Evolutionary conservation across 2,329 filamentous ascomycete genomes (phyloP).

Genomic region (Scedosporium apiospermum): DNA sequence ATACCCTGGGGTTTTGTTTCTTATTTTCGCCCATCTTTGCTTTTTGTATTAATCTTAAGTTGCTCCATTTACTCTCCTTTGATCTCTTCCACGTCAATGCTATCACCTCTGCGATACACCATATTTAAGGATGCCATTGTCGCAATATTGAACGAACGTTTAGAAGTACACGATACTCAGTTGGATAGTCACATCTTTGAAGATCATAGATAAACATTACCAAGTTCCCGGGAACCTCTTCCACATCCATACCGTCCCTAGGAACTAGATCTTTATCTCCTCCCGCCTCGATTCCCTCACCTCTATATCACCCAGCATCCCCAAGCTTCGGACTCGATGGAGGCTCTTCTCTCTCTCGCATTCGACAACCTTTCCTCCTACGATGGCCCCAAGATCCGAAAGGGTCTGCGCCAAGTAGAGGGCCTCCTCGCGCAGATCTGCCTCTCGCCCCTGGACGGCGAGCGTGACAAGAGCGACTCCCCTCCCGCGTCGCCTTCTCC

Average conservation of each 20-base stretch:
- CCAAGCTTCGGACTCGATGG: conserved; percentile 49
- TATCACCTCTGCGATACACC: background rate
- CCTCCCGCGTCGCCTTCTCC: conserved; percentile 16
- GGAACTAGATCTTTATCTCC: background rate
- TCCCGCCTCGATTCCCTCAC: background rate
- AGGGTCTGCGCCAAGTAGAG: conserved; percentile 89
- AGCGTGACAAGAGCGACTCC: conserved; percentile 24
- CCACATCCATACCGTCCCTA: too few species aligned
- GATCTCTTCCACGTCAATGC: background rate
- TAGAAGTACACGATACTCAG: too few species aligned
- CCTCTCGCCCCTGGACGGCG: conserved; percentile 44
- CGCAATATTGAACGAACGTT: background rate
- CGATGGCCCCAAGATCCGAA: conserved; percentile 80
- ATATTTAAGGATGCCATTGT: background rate
- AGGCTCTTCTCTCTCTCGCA: conserved; percentile 80
- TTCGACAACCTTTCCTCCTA: conserved; percentile 96
- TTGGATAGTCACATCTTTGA: too few species aligned
- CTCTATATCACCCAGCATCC: background rate
- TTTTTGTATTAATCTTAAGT: conserved; percentile 2
- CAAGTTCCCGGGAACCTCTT: too few species aligned
- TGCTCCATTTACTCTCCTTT: background rate
- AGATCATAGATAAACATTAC: too few species aligned
- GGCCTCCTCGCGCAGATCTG: conserved; percentile 91
- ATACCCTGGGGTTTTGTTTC: conserved; percentile 4
- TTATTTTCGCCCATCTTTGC: background rate